Evolutionary conservation across 495 filamentous ascomycete genomes (phyloP).

Genomic region (Pyrenula massariospora): DNA sequence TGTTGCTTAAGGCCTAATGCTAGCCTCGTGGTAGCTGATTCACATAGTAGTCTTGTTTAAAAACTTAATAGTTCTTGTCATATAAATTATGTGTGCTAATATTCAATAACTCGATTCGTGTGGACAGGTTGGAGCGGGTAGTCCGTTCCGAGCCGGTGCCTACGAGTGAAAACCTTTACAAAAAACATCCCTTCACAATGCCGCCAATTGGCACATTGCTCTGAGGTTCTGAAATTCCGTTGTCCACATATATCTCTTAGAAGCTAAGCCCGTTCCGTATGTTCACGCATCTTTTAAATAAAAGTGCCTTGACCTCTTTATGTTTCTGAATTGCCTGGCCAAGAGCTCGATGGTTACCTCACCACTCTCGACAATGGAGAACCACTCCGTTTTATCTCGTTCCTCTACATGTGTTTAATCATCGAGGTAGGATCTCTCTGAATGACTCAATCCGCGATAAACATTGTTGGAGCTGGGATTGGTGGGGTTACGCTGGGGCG

Average conservation of each 20-base stretch:
- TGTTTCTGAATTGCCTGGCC: background rate
- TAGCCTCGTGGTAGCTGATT: too few relatives aligned
- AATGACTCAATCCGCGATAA: slow-evolving; percentile 6
- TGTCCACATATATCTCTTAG: background rate
- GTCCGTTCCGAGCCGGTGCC: too few relatives aligned
- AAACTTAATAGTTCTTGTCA: too few relatives aligned
- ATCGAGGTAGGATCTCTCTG: background rate
- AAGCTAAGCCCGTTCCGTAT: background rate
- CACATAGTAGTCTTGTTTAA: too few relatives aligned
- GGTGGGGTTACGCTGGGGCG: slow-evolving; percentile 18
- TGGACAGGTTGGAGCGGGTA: too few relatives aligned
- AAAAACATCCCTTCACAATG: too few relatives aligned
- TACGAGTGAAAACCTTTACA: too few relatives aligned
- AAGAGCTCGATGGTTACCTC: background rate
- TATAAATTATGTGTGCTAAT: too few relatives aligned
- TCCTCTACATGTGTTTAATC: background rate
- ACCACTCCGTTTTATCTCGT: slow-evolving; percentile 1
- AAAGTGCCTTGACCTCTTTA: slow-evolving; percentile 10
- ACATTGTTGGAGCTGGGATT: slow-evolving; percentile 23
- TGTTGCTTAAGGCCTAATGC: too few relatives aligned
- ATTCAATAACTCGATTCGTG: too few relatives aligned
- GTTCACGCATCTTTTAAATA: slow-evolving; percentile 10
- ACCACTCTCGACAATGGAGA: slow-evolving; percentile 2
- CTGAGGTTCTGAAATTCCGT: too few relatives aligned
- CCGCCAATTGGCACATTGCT: too few relatives aligned